phyloP scores from a whole-genome alignment of 2,329 filamentous ascomycete species.

The Beauveria pseudobassiana region DNA sequence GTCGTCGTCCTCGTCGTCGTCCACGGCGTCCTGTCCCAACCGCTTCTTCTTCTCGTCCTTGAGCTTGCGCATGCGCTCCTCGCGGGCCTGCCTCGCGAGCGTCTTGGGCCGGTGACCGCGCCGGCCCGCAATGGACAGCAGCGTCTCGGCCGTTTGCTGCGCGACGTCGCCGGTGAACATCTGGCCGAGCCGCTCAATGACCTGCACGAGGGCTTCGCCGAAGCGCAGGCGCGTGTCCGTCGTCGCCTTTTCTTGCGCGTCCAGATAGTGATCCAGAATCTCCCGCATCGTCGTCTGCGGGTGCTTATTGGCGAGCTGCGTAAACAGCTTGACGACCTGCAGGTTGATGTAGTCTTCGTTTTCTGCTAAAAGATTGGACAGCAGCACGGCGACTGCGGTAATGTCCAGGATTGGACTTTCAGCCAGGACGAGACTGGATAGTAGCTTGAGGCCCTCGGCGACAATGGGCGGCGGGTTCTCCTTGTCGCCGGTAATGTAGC shows the following conservation, averaged over 20 bases:
- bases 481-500: slow-evolving; percentile 49
- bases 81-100: slow-evolving; percentile 44
- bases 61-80: slow-evolving; percentile 39
- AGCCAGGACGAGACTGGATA: slow-evolving; percentile 48
- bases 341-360: slow-evolving; percentile 66
- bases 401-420: slow-evolving; percentile 56
- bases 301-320: slow-evolving; percentile 52
- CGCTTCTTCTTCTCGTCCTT: slow-evolving; percentile 30
- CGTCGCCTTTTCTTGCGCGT: slow-evolving; percentile 47
- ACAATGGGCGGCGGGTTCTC: slow-evolving; percentile 61
- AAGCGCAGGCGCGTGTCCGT: slow-evolving; percentile 61
- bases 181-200: slow-evolving; percentile 52
- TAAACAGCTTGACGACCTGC: slow-evolving; percentile 58
- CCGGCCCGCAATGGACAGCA: slow-evolving; percentile 58
- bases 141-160: slow-evolving; percentile 43
- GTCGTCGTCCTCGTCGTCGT: slow-evolving; percentile 36
- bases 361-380: slow-evolving; percentile 57
- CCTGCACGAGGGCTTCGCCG: slow-evolving; percentile 59
- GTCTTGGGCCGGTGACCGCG: slow-evolving; percentile 55
- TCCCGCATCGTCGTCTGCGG: slow-evolving; percentile 55
- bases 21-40: slow-evolving; percentile 20
- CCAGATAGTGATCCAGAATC: slow-evolving; percentile 60
- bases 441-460: slow-evolving; percentile 54
- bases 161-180: slow-evolving; percentile 49
- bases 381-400: slow-evolving; percentile 53